Evolutionary conservation across 352 stramenopile species (phyloP), one percentile per base, ranked within the genome.

Genomic region (Peronosclerospora sorghi): DNA sequence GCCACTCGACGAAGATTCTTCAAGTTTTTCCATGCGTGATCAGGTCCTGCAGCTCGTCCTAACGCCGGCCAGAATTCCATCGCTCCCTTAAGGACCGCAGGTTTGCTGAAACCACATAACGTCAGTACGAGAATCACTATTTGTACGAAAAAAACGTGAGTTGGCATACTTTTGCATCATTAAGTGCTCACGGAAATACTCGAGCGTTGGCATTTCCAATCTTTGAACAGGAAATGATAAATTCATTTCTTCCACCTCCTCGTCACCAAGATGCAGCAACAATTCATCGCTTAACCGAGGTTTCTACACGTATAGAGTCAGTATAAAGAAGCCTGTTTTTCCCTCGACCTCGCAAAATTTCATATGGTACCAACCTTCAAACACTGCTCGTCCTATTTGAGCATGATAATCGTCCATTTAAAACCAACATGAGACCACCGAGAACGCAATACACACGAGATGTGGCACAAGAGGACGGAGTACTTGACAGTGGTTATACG

Each of bases 31-130:
- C 81, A 94, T 5, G 54, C 56, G 34, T 71, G 66, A 27, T 49
- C 30, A 1, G 50, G 35, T 29, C 56, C 43, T 8, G 32, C 64
- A 0, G 43, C 45, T 18, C 42, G 54, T 20, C 72, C 74, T n/a
- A 87, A 45, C 1, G 81, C 81, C 8, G 81, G 79, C 81, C 81
- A 94, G n/a, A 72, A 56, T 27, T 90, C 71, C 77, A 94, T 84
- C 8, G 66, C 70, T 4, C 63, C 69, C 5, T 60, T 86, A 44
- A 94, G 71, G 44, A 94, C 57, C n/a, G 86, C 69, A 0, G 81
- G 78, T 13, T 65, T 56, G 10, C 75, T 88, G 35, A 2, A 2
- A 48, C 7, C 29, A 51, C 29, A 56, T 24, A 32, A 23, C 8
- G 15, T 27, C 21, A n/a, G n/a, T n/a, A n/a, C n/a, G n/a, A n/a